phyloP scores from a whole-genome alignment of 2,329 filamentous ascomycete species.

The Sporothrix curviconia region DNA sequence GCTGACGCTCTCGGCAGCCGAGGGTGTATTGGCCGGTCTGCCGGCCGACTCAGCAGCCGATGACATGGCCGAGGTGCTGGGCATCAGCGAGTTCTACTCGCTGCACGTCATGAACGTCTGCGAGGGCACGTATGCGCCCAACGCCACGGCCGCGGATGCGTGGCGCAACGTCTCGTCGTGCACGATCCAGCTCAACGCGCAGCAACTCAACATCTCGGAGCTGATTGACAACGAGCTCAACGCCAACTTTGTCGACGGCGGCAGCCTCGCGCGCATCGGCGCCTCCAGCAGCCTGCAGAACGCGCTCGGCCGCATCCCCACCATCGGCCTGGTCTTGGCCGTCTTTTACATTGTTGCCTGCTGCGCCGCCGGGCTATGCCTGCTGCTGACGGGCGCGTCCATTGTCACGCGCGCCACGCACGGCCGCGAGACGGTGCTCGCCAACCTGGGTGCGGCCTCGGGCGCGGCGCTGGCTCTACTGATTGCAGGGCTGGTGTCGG shows the following conservation, averaged over 20 bases:
- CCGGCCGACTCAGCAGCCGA: constrained; percentile 20
- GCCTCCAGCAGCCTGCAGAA: constrained; percentile 39
- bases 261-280: constrained; percentile 40
- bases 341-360: constrained; percentile 42
- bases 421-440: constrained; percentile 23
- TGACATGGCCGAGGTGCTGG: constrained; percentile 24
- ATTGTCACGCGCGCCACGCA: constrained; percentile 21
- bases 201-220: constrained; percentile 37
- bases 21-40: constrained; percentile 20
- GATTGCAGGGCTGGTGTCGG: constrained; percentile 15
- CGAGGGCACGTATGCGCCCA: constrained; percentile 26
- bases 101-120: constrained; percentile 27
- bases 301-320: constrained; percentile 44
- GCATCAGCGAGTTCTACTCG: constrained; percentile 30
- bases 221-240: constrained; percentile 41
- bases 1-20: constrained; percentile 18
- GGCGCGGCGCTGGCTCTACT: constrained; percentile 28
- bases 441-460: constrained; percentile 33
- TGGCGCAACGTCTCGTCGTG: constrained; percentile 24
- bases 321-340: constrained; percentile 41
- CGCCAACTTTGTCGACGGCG: constrained; percentile 35
- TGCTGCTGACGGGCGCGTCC: constrained; percentile 36
- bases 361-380: constrained; percentile 36
- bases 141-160: constrained; percentile 19
- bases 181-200: constrained; percentile 20